Conservation (phyloP, 2,329 filamentous ascomycete species). For the Cytospora schulzeri region DNA sequence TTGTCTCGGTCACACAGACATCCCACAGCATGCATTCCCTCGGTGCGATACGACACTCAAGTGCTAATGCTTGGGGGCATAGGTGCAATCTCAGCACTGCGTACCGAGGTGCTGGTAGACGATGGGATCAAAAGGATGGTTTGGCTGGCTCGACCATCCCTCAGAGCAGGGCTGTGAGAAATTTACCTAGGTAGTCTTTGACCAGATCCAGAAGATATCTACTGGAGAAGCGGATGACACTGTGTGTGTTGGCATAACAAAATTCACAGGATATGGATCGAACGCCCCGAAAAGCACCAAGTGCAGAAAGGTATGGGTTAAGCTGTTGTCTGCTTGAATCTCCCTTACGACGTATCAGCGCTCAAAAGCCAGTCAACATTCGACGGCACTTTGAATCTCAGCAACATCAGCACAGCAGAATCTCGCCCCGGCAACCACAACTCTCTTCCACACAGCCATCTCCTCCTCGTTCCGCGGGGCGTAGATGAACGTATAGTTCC, state of each 20-base stretch:
- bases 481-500: constrained; percentile 44
- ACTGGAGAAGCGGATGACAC: not conserved
- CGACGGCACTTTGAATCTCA: constrained; percentile 1
- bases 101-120: not conserved
- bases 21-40: not conserved
- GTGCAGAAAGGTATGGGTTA: too few relatives aligned
- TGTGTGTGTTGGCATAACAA: too few relatives aligned
- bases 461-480: constrained; percentile 43
- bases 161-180: not conserved
- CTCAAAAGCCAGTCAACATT: not conserved
- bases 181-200: not conserved
- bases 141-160: not conserved
- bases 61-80: not conserved
- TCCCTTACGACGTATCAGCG: too few relatives aligned
- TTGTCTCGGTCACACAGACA: not conserved
- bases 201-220: not conserved
- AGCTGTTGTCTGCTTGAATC: too few relatives aligned
- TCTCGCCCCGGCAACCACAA: constrained; percentile 29
- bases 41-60: not conserved
- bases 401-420: constrained; percentile 26
- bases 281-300: not conserved
- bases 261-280: too few relatives aligned
- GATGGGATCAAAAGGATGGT: not conserved
- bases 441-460: constrained; percentile 36
- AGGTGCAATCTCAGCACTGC: not conserved